Evolutionary conservation across 2,329 filamentous ascomycete genomes (phyloP).

Genomic region (Trichoderma sp.): DNA sequence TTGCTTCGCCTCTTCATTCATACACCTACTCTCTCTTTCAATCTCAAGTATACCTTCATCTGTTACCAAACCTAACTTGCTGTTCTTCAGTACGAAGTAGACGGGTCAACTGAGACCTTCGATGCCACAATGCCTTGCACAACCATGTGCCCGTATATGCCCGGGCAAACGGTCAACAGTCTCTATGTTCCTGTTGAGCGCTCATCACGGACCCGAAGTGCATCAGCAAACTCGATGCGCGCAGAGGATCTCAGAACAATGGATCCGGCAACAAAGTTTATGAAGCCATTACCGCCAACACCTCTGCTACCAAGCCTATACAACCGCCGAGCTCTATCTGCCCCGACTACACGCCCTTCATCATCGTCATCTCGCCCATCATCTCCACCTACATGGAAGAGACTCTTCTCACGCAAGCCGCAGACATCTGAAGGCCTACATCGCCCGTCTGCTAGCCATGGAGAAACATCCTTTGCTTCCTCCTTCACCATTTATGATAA

Average conservation of each 20-base stretch:
- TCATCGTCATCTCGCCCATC: slow-evolving; percentile 52
- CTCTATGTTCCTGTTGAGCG: slow-evolving; percentile 78
- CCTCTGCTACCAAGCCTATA: background rate
- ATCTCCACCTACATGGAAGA: slow-evolving; percentile 58
- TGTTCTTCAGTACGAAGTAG: slow-evolving; percentile 73
- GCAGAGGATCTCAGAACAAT: slow-evolving; percentile 70
- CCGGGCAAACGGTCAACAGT: slow-evolving; percentile 85
- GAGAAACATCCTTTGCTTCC: slow-evolving; percentile 34
- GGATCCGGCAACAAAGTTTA: slow-evolving; percentile 76
- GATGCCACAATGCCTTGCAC: slow-evolving; percentile 75
- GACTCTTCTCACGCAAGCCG: slow-evolving; percentile 53
- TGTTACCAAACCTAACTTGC: background rate
- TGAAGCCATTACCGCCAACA: slow-evolving; percentile 62
- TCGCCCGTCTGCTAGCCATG: background rate
- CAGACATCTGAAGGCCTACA: slow-evolving; percentile 38
- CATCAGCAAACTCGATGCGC: slow-evolving; percentile 64
- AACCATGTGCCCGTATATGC: slow-evolving; percentile 79
- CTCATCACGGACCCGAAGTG: slow-evolving; percentile 62
- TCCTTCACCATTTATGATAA: slow-evolving; percentile 37
- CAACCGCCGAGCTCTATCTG: slow-evolving; percentile 33
- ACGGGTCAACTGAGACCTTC: slow-evolving; percentile 76
- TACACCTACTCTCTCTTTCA: background rate
- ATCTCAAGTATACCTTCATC: background rate
- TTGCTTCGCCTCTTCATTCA: background rate
- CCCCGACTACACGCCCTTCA: slow-evolving; percentile 39